Base-by-base conservation (phyloP, 2,329 filamentous ascomycete species). In the Hysterium pulicare region DNA sequence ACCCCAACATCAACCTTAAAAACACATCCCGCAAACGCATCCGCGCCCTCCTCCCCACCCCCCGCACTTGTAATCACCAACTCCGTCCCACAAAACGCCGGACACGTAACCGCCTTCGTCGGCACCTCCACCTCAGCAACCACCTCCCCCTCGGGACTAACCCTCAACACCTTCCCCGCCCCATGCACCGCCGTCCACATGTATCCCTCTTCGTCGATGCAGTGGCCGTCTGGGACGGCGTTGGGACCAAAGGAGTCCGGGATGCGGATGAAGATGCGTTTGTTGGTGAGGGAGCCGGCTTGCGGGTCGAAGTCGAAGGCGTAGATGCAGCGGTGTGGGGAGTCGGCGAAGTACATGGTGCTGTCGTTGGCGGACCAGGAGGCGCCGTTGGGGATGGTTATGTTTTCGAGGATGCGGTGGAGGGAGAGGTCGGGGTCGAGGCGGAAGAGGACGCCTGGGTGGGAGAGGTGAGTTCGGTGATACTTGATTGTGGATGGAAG, bases 181-280 rank as follows among this genome's bases (percentile, higher is more conserved):
- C 89, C 89, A 61, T 88, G 93, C n/a, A 93, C 75, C 6, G 88
- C 87, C 47, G 86, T 83, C 90, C 91, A 96, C 57, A 95, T 76
- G 70, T 86, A 84, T n/a, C 89, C 90, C 41, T 94, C 81, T 33
- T 77, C 78, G 60, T 96, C 90, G 57, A 94, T 79, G 48, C 84
- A 83, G 68, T 91, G 90, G 2, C 90, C 90, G 66, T 96, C 90
- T 1, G 89, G 89, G 48, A 79, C 74, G 5, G 71, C 72, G 41
- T 59, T 50, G 40, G 58, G 79, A n/a, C 61, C 64, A 33, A 65
- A 64, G 36, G 84, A 83, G 20, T 76, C 65, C 1, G 78, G 74
- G 59, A 90, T 81, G 43, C 77, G 72, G 70, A 90, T 91, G 69
- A 90, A 89, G 28, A 84, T 72, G 42, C 86, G 81, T 58, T 81